Base-by-base conservation (phyloP, 768 basidiomycete species). In the Tylopilus balloui region DNA sequence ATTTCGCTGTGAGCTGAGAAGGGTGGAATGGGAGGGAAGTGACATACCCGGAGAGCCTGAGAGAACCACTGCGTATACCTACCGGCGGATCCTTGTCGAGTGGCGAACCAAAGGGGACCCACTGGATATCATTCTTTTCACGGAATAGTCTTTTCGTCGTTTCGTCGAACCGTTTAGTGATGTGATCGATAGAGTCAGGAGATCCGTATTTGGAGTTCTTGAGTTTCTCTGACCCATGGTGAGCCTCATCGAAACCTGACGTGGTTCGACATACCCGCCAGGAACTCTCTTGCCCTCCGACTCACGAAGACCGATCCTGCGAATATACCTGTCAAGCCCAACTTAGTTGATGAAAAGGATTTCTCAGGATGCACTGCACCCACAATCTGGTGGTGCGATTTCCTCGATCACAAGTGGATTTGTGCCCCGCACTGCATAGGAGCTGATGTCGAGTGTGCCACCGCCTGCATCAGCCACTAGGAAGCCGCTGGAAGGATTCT, bases 261-360 rank as follows among this genome's bases (percentile, higher is more conserved):
- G 12, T 15, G 29, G 34, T 23, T 10, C 2, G 48, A 48, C 67
- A 17, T 50, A 84, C 87, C 83, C 70, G 82, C 82, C 19, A 90
- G 68, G 57, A 88, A 88, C 41, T 78, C 79, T 55, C 86, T 71
- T 12, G 87, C 86, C 36, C 87, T 71, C 45, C 86, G 74, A 61
- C 85, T 87, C 24, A 89, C 87, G 61, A 90, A 90, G 13, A 90
- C 84, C 5, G 87, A 88, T 21, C 87, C 87, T 38, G 86, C 85
- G 64, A 90, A 90, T 34, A 88, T 78, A 65, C 84, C 84, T 86
- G 57, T n/a, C 40, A 48, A 45, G 47, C 39, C 28, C 14, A 28
- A 53, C 28, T 59, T 40, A 54, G 53, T n/a, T 4, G 27, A 15
- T 29, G 29, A 7, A 42, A 3, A 19, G 5, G 8, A n/a, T 6